Evolutionary conservation across 495 filamentous ascomycete genomes (phyloP), one percentile per base, ranked within the genome.

Genomic region (Hypoxylon cercidicola): DNA sequence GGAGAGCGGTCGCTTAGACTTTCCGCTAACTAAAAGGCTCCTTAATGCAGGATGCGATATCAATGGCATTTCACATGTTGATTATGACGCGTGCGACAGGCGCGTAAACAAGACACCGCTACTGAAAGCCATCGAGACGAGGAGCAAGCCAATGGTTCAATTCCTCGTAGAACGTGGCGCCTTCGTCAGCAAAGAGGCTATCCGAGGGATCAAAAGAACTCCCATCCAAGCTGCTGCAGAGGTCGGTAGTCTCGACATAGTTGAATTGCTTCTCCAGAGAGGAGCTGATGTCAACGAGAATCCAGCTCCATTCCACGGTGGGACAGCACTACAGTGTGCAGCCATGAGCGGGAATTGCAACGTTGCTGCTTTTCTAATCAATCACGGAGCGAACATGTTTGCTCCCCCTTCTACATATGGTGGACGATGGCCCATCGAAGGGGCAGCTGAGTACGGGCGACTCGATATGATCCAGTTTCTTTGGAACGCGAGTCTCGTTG

Each of bases 381-480:
- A 67, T 4, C 57, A 65, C 4, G 67, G 71, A 1, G 72, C 74
- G 4, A 11, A 49, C 8, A 10, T 70, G 0, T 60, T 57, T 30
- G 50, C 54, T 35, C 21, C 62, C 3, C 59, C 72, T 21, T 66
- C 72, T 15, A 40, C 30, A 7, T 52, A 53, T 3, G 9, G 69
- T 9, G 79, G 79, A 0, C 54, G 75, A 32, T 82, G 79, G 49
- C 74, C 81, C 5, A 60, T 83, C 7, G 74, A 78, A 56, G 75
- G 66, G 11, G 78, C 81, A 1, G 79, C 81, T 2, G 78, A 81
- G 44, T 21, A 77, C 34, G 79, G 79, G 1, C 76, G 80, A 16
- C 39, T 83, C n/a, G 80, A 83, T 44, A 81, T 82, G 72, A 67
- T 80, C 0, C 67, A 80, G 30, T 37, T 78, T 37, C 73, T 83